Evolutionary conservation across 495 filamentous ascomycete species (phyloP).

Genomic region (Penicillium fimorum): DNA sequence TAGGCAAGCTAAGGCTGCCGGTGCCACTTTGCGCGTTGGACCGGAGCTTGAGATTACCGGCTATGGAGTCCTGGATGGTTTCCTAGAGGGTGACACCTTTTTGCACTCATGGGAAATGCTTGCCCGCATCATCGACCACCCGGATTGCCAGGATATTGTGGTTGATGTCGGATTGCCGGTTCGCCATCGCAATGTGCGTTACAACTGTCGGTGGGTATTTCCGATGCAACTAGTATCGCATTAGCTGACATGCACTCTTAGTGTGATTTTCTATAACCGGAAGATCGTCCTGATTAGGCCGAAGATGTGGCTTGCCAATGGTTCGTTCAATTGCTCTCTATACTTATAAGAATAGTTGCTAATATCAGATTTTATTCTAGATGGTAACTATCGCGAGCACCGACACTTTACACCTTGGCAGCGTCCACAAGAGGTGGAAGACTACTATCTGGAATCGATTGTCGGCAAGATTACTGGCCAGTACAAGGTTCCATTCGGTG

Average conservation of each 20-base stretch:
- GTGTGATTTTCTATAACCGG: constrained; percentile 61
- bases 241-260: constrained; percentile 54
- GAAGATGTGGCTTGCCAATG: constrained; percentile 80
- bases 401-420: constrained; percentile 68
- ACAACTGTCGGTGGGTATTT: constrained; percentile 48
- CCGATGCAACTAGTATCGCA: constrained; percentile 41
- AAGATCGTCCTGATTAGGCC: constrained; percentile 76
- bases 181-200: constrained; percentile 63
- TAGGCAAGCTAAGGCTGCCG: constrained; percentile 63
- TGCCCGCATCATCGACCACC: constrained; percentile 51
- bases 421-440: constrained; percentile 58
- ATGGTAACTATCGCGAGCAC: constrained; percentile 44
- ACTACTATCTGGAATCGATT: constrained; percentile 68
- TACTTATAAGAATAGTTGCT: neutral
- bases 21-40: constrained; percentile 72
- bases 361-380: constrained; percentile 10
- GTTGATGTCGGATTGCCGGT: constrained; percentile 72
- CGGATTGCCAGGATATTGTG: constrained; percentile 70
- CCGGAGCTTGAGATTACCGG: constrained; percentile 68
- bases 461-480: constrained; percentile 61
- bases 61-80: constrained; percentile 52
- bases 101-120: constrained; percentile 75
- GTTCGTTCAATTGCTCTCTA: constrained; percentile 33
- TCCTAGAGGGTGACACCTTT: constrained; percentile 48
- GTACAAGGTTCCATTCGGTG: constrained; percentile 68